Evolutionary conservation across 2,329 filamentous ascomycete species (phyloP), one percentile per base, ranked within the genome.

Genomic region (Cladophialophora immunda): DNA sequence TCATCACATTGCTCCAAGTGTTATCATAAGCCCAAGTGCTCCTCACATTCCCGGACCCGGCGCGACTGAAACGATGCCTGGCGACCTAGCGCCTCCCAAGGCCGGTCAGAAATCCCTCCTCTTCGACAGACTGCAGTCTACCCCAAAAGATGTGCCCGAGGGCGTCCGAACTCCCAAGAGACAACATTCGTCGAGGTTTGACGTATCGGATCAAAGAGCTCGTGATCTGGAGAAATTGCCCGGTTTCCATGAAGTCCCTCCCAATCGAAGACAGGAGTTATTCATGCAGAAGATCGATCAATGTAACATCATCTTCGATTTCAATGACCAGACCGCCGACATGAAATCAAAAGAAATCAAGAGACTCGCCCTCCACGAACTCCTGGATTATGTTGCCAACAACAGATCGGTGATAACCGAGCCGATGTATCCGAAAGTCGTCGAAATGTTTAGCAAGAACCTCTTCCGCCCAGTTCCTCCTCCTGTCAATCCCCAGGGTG

Each of bases 281-380:
- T 99, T 99, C 81, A 97, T 99, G 94, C 94, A 98, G 78, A 99
- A 99, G 85, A 95, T 99, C 74, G 95, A 98, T 76, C 95, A 99
- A 79, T 99, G 95, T 84, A 99, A 99, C 78, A 96, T 99, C 83
- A 99, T 99, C 75, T 99, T 99, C 78, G 95, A 99, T 82, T 99
- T 99, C 83, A 99, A 98, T 78, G 95, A 99, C 80, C 93, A 94
- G 57, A 97, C 92, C 72, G 94, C 91, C 73, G 95, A 99, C 78
- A 98, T 99, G 94, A 99, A 99, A 81, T 97, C 94, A 56, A 99
- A 99, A 83, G 95, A 99, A 81, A 98, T 99, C 85, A 99, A 99
- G 85, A 89, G 95, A 76, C 84, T 99, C 73, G 95, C 95, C 50
- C 86, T 99, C 53, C 95, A 99, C 78, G 95, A 99, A 79, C 85